A percentile compares a stretch with the other conserved stretches of the same genome.
phyloP scores from a whole-genome alignment of 2,329 filamentous ascomycete species.

The Scedosporium boydii region DNA sequence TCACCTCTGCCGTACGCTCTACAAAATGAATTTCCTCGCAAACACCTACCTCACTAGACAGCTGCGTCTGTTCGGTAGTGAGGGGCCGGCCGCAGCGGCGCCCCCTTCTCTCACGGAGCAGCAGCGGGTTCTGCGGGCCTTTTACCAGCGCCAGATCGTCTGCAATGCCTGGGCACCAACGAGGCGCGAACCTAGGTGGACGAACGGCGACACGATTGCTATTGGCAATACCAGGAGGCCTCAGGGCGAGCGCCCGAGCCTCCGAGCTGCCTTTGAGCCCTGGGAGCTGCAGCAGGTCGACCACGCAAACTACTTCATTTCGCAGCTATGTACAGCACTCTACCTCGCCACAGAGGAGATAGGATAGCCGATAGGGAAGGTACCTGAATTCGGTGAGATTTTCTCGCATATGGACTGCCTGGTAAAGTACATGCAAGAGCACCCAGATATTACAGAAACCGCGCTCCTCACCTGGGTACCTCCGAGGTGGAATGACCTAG shows the following conservation, averaged over 20 bases:
- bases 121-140: neutral
- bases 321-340: neutral
- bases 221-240: neutral
- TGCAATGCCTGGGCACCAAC: neutral
- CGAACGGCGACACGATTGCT: neutral
- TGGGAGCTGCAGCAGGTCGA: neutral
- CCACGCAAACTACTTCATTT: neutral
- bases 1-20: neutral
- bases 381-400: neutral
- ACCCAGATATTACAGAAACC: neutral
- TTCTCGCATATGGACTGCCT: neutral
- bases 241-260: neutral
- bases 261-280: neutral
- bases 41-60: neutral
- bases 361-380: neutral
- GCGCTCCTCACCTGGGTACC: neutral
- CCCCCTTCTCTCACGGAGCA: neutral
- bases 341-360: neutral
- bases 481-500: neutral
- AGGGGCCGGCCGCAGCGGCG: neutral
- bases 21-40: neutral
- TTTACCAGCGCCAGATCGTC: neutral
- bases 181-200: neutral
- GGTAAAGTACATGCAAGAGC: neutral
- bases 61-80: neutral